Percentiles rank a stretch among this genome's conserved stretches.
phyloP scores from a whole-genome alignment of 2,329 filamentous ascomycete genomes.

The Colletotrichum falcatum region DNA sequence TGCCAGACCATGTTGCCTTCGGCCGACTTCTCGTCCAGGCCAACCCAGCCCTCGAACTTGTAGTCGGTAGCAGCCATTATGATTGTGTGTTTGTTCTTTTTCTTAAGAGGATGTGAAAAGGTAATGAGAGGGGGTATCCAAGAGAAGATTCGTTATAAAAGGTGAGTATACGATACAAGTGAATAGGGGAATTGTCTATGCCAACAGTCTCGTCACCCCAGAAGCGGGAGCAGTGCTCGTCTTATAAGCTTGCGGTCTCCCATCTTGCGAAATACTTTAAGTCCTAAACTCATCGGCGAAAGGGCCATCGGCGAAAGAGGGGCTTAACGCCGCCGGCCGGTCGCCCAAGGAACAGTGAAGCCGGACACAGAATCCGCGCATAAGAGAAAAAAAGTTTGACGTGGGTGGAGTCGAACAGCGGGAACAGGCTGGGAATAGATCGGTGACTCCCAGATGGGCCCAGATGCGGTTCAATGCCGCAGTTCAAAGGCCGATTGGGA shows the following conservation, averaged over 20 bases:
- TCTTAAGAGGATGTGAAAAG: background rate
- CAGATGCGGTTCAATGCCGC: slow-evolving; percentile 37
- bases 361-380: slow-evolving; percentile 22
- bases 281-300: slow-evolving; percentile 39
- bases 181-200: background rate
- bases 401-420: slow-evolving; percentile 34
- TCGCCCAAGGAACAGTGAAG: slow-evolving; percentile 28
- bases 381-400: slow-evolving; percentile 20
- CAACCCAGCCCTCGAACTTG: slow-evolving; percentile 66
- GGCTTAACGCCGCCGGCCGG: slow-evolving; percentile 30
- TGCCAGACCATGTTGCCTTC: slow-evolving; percentile 67
- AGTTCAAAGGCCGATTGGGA: slow-evolving; percentile 22
- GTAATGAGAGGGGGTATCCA: slow-evolving; percentile 15
- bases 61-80: slow-evolving; percentile 52
- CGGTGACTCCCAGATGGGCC: slow-evolving; percentile 5
- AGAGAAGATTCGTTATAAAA: background rate
- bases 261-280: slow-evolving; percentile 27
- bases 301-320: slow-evolving; percentile 34
- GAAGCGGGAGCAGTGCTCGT: slow-evolving; percentile 18
- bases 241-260: slow-evolving; percentile 25
- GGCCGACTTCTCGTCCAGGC: slow-evolving; percentile 53
- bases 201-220: accelerated
- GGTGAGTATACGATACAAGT: background rate
- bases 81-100: slow-evolving; percentile 6
- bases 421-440: slow-evolving; percentile 30